These are phyloP conservation scores for Mycena floridula DNA, from an alignment of 768 basidiomycete genomes.

Conservation along the genomic window DNA sequence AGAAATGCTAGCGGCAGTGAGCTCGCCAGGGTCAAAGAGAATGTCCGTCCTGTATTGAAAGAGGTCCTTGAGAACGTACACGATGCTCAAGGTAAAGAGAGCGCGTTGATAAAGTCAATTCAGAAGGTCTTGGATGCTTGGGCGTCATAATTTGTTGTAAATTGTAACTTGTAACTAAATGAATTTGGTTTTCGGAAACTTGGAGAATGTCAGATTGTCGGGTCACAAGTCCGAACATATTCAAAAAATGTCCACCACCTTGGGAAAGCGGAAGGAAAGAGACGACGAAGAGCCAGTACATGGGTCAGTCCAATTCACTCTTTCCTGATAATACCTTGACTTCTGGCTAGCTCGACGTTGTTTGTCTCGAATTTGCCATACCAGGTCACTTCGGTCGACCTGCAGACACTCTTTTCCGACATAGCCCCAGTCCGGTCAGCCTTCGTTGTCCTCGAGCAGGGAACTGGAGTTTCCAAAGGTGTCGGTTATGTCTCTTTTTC, in stretches of 20 bases:
- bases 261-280: constrained; percentile 40
- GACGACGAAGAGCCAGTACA: constrained; percentile 25
- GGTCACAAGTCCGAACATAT: not conserved
- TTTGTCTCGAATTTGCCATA: constrained; percentile 94
- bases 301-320: constrained; percentile 22
- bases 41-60: constrained; percentile 43
- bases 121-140: constrained; percentile 36
- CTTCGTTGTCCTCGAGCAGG: constrained; percentile 84
- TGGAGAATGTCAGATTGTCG: no score
- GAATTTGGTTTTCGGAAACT: no score
- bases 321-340: not conserved
- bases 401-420: constrained; percentile 91
- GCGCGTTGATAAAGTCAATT: constrained; percentile 33
- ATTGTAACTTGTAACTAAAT: no score
- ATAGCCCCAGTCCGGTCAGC: constrained; percentile 91
- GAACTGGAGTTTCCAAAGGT: constrained; percentile 77
- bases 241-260: constrained; percentile 15
- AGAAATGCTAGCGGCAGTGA: constrained; percentile 45
- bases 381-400: constrained; percentile 82
- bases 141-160: constrained; percentile 17
- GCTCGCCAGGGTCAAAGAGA: constrained; percentile 43
- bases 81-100: constrained; percentile 33
- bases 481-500: constrained; percentile 96
- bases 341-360: constrained; percentile 59
- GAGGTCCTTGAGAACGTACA: constrained; percentile 32